Evolutionary conservation across 2,329 filamentous ascomycete species (phyloP).

Genomic region (Fusarium sp.): DNA sequence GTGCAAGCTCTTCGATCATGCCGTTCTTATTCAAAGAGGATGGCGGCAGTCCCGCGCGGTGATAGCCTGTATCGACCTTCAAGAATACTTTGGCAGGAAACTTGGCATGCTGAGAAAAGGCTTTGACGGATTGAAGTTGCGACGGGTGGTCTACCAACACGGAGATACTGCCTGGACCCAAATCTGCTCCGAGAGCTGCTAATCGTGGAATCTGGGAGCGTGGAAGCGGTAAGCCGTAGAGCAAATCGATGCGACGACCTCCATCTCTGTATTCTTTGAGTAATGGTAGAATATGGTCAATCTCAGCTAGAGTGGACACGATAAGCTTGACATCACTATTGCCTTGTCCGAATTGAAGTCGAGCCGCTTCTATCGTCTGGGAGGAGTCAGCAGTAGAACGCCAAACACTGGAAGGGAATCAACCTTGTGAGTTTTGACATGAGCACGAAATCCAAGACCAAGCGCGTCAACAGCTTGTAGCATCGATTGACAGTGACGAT

Average conservation of each 20-base stretch:
- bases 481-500: slow-evolving; percentile 69
- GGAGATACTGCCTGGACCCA: slow-evolving; percentile 62
- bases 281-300: slow-evolving; percentile 64
- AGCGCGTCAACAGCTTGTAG: slow-evolving; percentile 61
- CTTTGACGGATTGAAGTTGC: slow-evolving; percentile 54
- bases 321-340: slow-evolving; percentile 63
- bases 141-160: slow-evolving; percentile 69
- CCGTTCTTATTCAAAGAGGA: slow-evolving; percentile 53
- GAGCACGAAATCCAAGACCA: slow-evolving; percentile 68
- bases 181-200: slow-evolving; percentile 56
- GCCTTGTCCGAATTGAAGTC: slow-evolving; percentile 64
- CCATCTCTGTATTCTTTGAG: slow-evolving; percentile 56
- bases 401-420: rapidly evolving
- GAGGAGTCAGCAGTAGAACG: rapidly evolving
- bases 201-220: slow-evolving; percentile 66
- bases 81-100: slow-evolving; percentile 61
- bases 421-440: slow-evolving; percentile 76
- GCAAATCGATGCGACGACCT: slow-evolving; percentile 52
- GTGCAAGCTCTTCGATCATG: slow-evolving; percentile 54
- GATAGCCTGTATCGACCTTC: slow-evolving; percentile 74
- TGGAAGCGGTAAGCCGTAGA: slow-evolving; percentile 72
- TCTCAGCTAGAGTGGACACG: slow-evolving; percentile 70
- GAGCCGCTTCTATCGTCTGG: slow-evolving; percentile 67
- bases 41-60: slow-evolving; percentile 69
- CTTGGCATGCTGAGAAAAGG: slow-evolving; percentile 50